Conservation (phyloP, 176 grass and related monocot species). For the Aegilops sharonensis region DNA sequence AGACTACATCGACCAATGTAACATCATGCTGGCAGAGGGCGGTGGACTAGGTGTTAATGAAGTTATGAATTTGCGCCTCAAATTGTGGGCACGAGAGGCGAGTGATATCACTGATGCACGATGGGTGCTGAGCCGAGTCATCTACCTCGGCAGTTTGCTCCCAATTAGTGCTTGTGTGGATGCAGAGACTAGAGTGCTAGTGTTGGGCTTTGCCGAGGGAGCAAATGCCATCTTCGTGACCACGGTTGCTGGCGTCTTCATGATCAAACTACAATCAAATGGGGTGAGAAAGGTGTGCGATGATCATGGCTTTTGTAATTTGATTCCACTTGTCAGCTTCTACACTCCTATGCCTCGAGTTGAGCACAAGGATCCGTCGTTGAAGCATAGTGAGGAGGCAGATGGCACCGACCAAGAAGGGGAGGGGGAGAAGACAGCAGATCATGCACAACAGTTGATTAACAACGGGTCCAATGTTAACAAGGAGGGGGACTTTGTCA, state of each 20-base stretch:
- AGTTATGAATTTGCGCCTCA: neutral
- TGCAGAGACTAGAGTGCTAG: neutral
- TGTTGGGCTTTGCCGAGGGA: neutral
- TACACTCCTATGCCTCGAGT: neutral
- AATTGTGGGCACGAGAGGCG: neutral
- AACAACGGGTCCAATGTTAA: slow-evolving; percentile 66
- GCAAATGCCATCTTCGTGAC: neutral
- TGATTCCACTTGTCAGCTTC: neutral
- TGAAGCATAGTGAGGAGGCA: neutral
- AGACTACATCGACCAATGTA: neutral
- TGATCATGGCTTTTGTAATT: neutral
- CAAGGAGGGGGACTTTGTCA: slow-evolving; percentile 66
- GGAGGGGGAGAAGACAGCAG: slow-evolving; percentile 41
- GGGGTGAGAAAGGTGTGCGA: neutral
- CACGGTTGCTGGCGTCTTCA: neutral
- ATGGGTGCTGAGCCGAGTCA: neutral
- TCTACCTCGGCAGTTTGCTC: neutral
- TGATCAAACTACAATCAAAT: neutral
- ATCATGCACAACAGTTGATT: slow-evolving; percentile 54
- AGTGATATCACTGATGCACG: neutral
- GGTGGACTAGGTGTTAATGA: neutral
- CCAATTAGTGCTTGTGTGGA: neutral
- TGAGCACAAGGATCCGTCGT: neutral
- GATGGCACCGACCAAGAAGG: neutral
- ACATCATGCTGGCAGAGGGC: neutral